A percentile compares a stretch with the other conserved stretches of the same genome.
These are phyloP conservation scores for Eurotiales sp. DNA, from an alignment of 2,329 filamentous ascomycete genomes.

Conservation along the genomic window DNA sequence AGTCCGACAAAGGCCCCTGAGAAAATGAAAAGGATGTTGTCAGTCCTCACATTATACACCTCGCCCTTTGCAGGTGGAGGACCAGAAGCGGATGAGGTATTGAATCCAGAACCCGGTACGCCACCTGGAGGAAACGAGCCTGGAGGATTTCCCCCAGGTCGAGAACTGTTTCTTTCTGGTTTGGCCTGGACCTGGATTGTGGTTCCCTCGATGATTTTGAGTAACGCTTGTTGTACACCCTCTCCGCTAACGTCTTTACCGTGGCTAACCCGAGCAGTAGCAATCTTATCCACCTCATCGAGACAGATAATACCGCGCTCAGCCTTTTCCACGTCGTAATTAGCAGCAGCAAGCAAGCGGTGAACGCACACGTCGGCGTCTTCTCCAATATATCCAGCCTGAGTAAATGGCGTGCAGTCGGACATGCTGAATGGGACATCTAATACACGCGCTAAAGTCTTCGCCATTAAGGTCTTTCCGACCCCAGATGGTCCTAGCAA, in stretches of 20 bases:
- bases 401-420: slow-evolving; percentile 92
- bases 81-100: slow-evolving; percentile 24
- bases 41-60: slow-evolving; percentile 75
- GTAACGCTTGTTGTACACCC: slow-evolving; percentile 89
- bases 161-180: slow-evolving; percentile 42
- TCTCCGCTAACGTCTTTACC: slow-evolving; percentile 94
- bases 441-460: slow-evolving; percentile 86
- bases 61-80: slow-evolving; percentile 51
- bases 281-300: slow-evolving; percentile 97
- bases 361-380: slow-evolving; percentile 97
- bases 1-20: slow-evolving; percentile 92
- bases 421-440: slow-evolving; percentile 94
- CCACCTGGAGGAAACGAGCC: slow-evolving; percentile 16
- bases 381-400: slow-evolving; percentile 95
- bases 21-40: slow-evolving; percentile 96
- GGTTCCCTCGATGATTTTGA: slow-evolving; percentile 95
- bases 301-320: slow-evolving; percentile 93
- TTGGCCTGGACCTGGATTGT: slow-evolving; percentile 91
- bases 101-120: slow-evolving; percentile 15
- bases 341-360: slow-evolving; percentile 80
- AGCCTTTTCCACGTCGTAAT: slow-evolving; percentile 78
- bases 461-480: slow-evolving; percentile 90
- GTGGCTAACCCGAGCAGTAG: slow-evolving; percentile 78
- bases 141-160: slow-evolving; percentile 30
- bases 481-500: slow-evolving; percentile 90